A percentile compares a stretch with the other conserved stretches of the same genome.
Conservation (phyloP, 2,329 filamentous ascomycete species). For the Fusarium kyushuense region DNA sequence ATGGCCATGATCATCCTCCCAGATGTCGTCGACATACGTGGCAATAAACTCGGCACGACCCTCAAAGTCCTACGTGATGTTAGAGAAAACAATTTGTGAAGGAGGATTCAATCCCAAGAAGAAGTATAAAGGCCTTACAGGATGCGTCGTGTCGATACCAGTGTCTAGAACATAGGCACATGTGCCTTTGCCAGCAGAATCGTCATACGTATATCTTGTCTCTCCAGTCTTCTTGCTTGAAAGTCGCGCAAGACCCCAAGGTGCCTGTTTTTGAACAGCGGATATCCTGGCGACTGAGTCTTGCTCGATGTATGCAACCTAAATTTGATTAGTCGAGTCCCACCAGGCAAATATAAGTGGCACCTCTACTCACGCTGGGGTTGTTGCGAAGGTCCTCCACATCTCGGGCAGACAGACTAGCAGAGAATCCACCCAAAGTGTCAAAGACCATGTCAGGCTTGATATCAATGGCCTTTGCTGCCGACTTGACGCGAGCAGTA, state of each 20-base stretch:
- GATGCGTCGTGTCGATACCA: background rate
- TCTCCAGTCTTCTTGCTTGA: slow-evolving; percentile 7
- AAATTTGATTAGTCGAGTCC: background rate
- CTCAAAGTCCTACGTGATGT: slow-evolving; percentile 10
- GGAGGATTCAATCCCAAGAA: fast-evolving
- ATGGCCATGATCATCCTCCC: slow-evolving; percentile 1
- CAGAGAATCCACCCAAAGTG: slow-evolving; percentile 7
- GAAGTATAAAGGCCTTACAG: background rate
- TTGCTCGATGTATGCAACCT: slow-evolving; percentile 20
- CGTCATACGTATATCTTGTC: slow-evolving; percentile 4
- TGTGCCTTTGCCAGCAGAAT: background rate
- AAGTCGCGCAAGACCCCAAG: slow-evolving; percentile 12
- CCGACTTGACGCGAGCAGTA: background rate
- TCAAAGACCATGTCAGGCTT: slow-evolving; percentile 16
- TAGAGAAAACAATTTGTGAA: background rate
- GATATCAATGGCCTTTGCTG: background rate
- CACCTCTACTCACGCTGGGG: background rate
- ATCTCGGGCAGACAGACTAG: background rate
- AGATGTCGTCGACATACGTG: slow-evolving; percentile 9
- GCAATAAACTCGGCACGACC: slow-evolving; percentile 16
- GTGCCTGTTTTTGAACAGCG: background rate
- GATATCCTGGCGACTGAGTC: slow-evolving; percentile 12
- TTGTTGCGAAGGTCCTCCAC: slow-evolving; percentile 9
- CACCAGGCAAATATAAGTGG: fast-evolving
- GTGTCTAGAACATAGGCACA: slow-evolving; percentile 26